Conservation (phyloP, 2,329 filamentous ascomycete species). For the Zalaria obscura region DNA sequence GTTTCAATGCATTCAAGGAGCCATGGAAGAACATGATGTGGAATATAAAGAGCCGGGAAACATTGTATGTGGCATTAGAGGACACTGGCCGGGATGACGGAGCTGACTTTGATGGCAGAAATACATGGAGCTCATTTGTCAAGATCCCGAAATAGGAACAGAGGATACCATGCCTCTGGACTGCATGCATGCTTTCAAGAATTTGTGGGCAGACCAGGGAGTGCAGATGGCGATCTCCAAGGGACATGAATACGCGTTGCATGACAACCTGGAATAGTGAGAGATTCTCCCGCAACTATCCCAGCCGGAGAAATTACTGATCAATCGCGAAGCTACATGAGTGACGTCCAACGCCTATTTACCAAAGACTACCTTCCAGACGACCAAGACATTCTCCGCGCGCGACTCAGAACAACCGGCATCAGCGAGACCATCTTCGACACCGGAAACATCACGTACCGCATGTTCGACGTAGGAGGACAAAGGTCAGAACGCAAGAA, state of each 20-base stretch:
- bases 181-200: constrained; percentile 68
- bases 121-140: constrained; percentile 61
- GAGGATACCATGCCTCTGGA: constrained; percentile 68
- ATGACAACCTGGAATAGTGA: constrained; percentile 91
- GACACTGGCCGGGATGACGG: background rate
- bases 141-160: constrained; percentile 68
- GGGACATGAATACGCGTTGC: constrained; percentile 90
- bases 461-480: constrained; percentile 92
- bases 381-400: constrained; percentile 86
- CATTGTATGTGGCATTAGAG: constrained; percentile 43
- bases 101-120: constrained; percentile 38
- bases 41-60: constrained; percentile 67
- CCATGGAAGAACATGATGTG: constrained; percentile 75
- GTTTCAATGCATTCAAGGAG: constrained; percentile 78
- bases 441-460: constrained; percentile 79
- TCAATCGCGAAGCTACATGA: constrained; percentile 54
- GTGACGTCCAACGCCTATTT: constrained; percentile 47
- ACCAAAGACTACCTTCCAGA: constrained; percentile 74
- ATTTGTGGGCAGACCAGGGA: constrained; percentile 69
- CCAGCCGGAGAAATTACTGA: constrained; percentile 7
- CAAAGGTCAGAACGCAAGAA: constrained; percentile 91
- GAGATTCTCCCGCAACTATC: constrained; percentile 18
- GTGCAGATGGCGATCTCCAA: constrained; percentile 80
- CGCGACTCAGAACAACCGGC: constrained; percentile 79
- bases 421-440: constrained; percentile 95